Evolutionary conservation across 2,329 filamentous ascomycete genomes (phyloP), one percentile per base, ranked within the genome.

Genomic region (Ascochyta koolunga): DNA sequence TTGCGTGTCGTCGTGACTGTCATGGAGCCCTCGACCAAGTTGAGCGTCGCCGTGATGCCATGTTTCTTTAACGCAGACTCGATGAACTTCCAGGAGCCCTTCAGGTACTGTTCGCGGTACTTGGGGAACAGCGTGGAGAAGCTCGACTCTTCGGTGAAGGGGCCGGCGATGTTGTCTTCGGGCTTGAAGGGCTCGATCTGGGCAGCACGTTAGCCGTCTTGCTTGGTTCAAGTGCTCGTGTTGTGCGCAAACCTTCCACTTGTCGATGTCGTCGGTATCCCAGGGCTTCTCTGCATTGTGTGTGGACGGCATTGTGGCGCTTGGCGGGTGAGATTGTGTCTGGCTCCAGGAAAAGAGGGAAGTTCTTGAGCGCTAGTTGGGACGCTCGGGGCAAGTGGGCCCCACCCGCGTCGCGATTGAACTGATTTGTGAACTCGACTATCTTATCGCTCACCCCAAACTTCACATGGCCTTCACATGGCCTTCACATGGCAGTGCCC

Each of bases 11-110:
- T 98, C 78, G 93, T 96, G 61, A 98, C 93, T 0, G 90, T 93
- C 93, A 98, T 98, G 73, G 87, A 91, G 71, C 95, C 95, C 75
- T 98, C 93, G 4, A 98, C 89, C 74, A 99, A 82, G 79, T 99
- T 93, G 22, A 99, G 86, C 8, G 90, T 93, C 72, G 93, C 97
- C 37, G 90, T 91, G 40, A 99, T 91, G 62, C 93, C 92, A 51
- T 84, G 81, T 77, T 95, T 96, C 69, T 96, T 90, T 56, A 99
- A 86, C 0, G 90, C 83, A 68, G 89, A 88, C 24, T 92, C 98
- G 54, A 99, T 86, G 39, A 96, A 83, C 3, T 93, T 91, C 95
- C 95, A 99, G 66, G 89, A 89, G 73, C 96, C 91, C 71, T 90
- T 92, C 50, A 99, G 81, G 70, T 98, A 97, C 43, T 91, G 84